Conservation (phyloP, 345 rosid genomes). For the Aegle marmelos region DNA sequence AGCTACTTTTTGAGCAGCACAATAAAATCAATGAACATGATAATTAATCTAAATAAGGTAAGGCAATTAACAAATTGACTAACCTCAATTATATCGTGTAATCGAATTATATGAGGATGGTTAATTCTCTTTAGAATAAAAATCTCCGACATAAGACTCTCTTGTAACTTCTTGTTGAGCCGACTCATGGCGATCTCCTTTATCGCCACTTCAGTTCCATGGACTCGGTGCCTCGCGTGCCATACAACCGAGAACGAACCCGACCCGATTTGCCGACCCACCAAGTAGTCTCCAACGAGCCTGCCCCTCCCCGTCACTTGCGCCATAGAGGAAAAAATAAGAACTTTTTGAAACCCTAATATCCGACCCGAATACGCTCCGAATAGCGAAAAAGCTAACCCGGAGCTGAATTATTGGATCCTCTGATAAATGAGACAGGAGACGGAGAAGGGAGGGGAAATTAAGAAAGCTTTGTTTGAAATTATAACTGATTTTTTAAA, state of each 20-base stretch:
- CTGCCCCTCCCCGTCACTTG: slow-evolving; percentile 60
- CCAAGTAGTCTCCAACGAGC: slow-evolving; percentile 83
- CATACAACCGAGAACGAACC: slow-evolving; percentile 98
- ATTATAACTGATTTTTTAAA: not conserved
- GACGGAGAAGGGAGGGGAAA: slow-evolving; percentile 12
- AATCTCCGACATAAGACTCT: slow-evolving; percentile 92
- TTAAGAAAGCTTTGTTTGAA: not conserved
- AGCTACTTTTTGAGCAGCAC: not conserved
- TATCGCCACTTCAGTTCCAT: slow-evolving; percentile 92
- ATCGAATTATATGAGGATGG: slow-evolving; percentile 85
- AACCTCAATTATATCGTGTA: slow-evolving; percentile 91
- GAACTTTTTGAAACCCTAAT: slow-evolving; percentile 24
- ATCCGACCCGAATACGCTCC: slow-evolving; percentile 27
- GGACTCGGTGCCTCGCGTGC: slow-evolving; percentile 85
- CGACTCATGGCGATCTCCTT: slow-evolving; percentile 75
- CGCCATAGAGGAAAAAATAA: slow-evolving; percentile 58
- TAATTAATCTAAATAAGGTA: not conserved
- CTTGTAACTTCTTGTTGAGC: slow-evolving; percentile 81
- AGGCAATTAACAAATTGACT: not conserved
- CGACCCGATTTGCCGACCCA: slow-evolving; percentile 84
- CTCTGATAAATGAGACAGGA: slow-evolving; percentile 16
- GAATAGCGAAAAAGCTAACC: slow-evolving; percentile 12
- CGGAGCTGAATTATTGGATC: slow-evolving; percentile 25
- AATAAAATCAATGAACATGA: not conserved
- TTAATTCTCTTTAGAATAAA: slow-evolving; percentile 60